Base-by-base conservation (phyloP, 2,329 filamentous ascomycete species). In the Pezicula radicicola region DNA sequence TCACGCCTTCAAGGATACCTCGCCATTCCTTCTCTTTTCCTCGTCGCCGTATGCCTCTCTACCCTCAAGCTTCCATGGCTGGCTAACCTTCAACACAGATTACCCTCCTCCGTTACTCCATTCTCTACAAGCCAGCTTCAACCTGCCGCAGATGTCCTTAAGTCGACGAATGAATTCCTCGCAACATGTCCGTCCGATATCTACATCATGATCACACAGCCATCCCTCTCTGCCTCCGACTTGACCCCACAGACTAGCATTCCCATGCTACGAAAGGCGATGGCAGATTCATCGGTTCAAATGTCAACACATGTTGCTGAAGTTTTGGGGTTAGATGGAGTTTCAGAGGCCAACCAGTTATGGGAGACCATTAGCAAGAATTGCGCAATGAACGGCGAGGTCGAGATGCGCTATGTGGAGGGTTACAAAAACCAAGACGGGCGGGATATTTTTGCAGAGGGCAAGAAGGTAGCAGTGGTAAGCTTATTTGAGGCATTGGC, bases 21-120 rank as follows among this genome's bases (percentile, higher is more conserved):
- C 90, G 50, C 93, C 94, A 16, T 94, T 96, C 71, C 81, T 96
- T 67, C 75, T 97, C 60, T 87, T 95, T 69, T 97, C 93, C 30
- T 93, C 60, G n/a, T 61, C 59, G 6, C 49, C 52, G 62, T 66
- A 60, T 28, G 62, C 55, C 45, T 52, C 46, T 41, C 40, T 13
- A 50, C 46, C 43, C 10, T 27, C 44, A n/a, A 28, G 25, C 60
- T 58, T 12, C 21, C 12, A 10, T 8, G 35, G 21, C 30, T 43
- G 46, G 44, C 43, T 50, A 47, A 47, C 37, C 27, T 19, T n/a
- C 27, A 39, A 18, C 36, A 40, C 45, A 63, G 59, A 52, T 53
- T 55, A 43, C 52, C 61, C 25, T 47, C 51, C 18, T 49, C 48
- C 36, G 49, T 54, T 39, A 52, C 59, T 28, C 37, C 44, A 42